These are phyloP conservation scores for Sesbania bispinosa DNA, from an alignment of 306 rosid genomes.

Conservation along the genomic window DNA sequence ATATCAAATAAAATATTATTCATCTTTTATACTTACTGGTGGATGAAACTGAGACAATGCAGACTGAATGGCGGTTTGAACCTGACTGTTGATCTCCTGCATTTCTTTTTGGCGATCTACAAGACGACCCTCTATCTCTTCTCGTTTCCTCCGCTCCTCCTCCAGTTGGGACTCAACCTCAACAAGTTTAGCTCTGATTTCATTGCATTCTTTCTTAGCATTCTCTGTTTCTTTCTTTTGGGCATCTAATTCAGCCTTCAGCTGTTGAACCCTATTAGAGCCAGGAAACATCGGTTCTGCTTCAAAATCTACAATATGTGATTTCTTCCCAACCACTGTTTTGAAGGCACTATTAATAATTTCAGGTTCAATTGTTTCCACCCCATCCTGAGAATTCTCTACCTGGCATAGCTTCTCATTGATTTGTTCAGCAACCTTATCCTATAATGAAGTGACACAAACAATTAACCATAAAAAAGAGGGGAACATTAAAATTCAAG, in stretches of 20 bases:
- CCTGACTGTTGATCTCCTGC: slow-evolving; percentile 34
- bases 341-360: slow-evolving; percentile 30
- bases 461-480: background rate
- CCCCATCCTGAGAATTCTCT: slow-evolving; percentile 17
- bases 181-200: slow-evolving; percentile 29
- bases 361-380: slow-evolving; percentile 25
- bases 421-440: slow-evolving; percentile 33
- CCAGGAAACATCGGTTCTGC: background rate
- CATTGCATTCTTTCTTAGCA: slow-evolving; percentile 25
- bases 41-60: slow-evolving; percentile 25
- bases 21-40: slow-evolving; percentile 28
- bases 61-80: slow-evolving; percentile 39
- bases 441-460: slow-evolving; percentile 18
- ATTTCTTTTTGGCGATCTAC: slow-evolving; percentile 31
- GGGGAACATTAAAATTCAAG: slow-evolving; percentile 3
- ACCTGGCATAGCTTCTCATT: background rate
- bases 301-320: slow-evolving; percentile 12
- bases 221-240: slow-evolving; percentile 35
- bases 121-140: slow-evolving; percentile 25
- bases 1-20: background rate
- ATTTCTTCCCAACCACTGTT: slow-evolving; percentile 33
- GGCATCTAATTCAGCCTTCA: slow-evolving; percentile 35
- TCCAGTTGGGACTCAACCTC: slow-evolving; percentile 34
- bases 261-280: background rate
- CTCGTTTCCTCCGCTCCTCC: slow-evolving; percentile 28